These are phyloP conservation scores for Chlorella sp. DNA, from an alignment of 139 green algal species.

Conservation along the genomic window DNA sequence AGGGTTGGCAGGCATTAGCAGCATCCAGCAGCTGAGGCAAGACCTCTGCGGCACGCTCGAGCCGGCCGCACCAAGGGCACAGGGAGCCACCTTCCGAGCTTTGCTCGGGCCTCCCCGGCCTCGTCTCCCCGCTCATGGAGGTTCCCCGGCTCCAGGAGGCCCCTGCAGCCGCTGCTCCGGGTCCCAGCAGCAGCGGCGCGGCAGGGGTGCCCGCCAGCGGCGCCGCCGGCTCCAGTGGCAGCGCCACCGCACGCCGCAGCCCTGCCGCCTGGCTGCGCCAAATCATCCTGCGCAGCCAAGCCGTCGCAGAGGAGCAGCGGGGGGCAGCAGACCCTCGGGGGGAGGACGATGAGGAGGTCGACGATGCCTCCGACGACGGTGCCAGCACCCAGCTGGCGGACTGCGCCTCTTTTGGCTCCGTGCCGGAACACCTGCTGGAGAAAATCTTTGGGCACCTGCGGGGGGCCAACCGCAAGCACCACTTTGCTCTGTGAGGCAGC, in stretches of 20 bases:
- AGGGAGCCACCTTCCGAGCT: not conserved
- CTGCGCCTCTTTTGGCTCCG: not conserved
- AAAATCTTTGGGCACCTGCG: conserved; percentile 32
- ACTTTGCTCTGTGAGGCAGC: conserved; percentile 39
- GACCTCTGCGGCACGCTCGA: too few species aligned
- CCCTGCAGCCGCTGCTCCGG: not conserved
- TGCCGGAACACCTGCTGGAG: conserved; percentile 41
- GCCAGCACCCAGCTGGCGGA: not conserved
- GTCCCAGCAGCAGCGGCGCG: not conserved
- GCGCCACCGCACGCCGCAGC: not conserved
- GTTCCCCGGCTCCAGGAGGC: not conserved
- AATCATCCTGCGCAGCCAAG: conserved; percentile 10
- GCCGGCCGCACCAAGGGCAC: not conserved
- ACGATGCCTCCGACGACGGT: conserved; percentile 1
- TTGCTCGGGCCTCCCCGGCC: not conserved
- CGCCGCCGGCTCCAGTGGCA: not conserved
- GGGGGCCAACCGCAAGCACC: conserved; percentile 21
- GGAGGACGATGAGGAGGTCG: not conserved
- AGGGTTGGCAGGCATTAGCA: too few species aligned
- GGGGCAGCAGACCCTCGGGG: not conserved
- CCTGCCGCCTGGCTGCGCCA: conserved; percentile 26
- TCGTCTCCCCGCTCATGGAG: not conserved
- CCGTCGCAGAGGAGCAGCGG: conserved; percentile 36
- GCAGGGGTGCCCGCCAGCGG: not conserved
- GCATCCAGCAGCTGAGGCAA: too few species aligned